Percentiles rank a stretch among this genome's conserved stretches.
phyloP scores from a whole-genome alignment of 768 basidiomycete genomes.

The Russula sp. region DNA sequence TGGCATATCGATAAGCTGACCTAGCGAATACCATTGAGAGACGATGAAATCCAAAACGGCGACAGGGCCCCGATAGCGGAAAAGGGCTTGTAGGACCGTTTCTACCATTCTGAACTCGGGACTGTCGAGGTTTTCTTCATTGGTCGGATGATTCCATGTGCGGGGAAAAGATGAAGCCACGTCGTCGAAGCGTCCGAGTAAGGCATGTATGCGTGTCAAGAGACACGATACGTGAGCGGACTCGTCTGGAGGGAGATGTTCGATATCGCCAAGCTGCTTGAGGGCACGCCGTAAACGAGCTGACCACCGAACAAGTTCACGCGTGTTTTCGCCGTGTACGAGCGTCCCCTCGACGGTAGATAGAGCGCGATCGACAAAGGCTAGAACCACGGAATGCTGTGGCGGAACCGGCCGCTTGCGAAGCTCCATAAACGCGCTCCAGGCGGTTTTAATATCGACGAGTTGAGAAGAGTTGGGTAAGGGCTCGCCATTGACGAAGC shows the following conservation, averaged over 20 bases:
- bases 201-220: slow-evolving; percentile 21
- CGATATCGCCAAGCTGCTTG: slow-evolving; percentile 9
- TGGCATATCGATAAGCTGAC: slow-evolving; percentile 14
- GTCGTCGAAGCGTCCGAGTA: slow-evolving; percentile 23
- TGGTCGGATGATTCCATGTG: neutral
- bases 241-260: slow-evolving; percentile 4
- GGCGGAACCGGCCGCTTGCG: slow-evolving; percentile 8
- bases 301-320: slow-evolving; percentile 23
- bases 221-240: slow-evolving; percentile 20
- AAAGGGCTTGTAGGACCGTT: slow-evolving; percentile 19
- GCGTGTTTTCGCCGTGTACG: slow-evolving; percentile 14
- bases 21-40: slow-evolving; percentile 19
- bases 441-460: slow-evolving; percentile 25
- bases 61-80: slow-evolving; percentile 18
- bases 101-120: slow-evolving; percentile 19
- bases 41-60: slow-evolving; percentile 26
- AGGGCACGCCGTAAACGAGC: slow-evolving; percentile 21
- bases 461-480: slow-evolving; percentile 18
- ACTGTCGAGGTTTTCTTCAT: neutral
- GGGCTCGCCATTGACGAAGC: slow-evolving; percentile 23
- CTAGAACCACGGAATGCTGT: slow-evolving; percentile 16
- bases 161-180: slow-evolving; percentile 8
- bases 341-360: slow-evolving; percentile 21
- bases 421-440: slow-evolving; percentile 22
- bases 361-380: slow-evolving; percentile 27